phyloP scores from a whole-genome alignment of 129 eudicot genomes.

The Smallanthus sonchifolius region DNA sequence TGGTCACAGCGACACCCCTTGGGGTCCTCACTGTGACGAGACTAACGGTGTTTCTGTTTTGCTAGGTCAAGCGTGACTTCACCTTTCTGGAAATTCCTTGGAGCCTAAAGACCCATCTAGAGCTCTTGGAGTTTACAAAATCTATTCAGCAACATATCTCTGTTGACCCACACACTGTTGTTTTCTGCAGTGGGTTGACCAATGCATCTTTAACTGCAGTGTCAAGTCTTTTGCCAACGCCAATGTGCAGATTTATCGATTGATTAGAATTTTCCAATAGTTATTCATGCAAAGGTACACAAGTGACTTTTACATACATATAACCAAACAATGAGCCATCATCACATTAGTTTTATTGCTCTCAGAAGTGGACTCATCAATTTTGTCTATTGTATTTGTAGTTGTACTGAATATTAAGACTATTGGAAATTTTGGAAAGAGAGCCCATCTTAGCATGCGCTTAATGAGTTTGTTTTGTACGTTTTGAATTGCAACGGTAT shows the following conservation, averaged over 20 bases:
- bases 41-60: too few relatives aligned
- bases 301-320: not conserved
- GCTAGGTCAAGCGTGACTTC: too few relatives aligned
- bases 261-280: constrained; percentile 12
- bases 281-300: constrained; percentile 6
- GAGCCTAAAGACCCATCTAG: too few relatives aligned
- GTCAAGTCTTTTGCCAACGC: constrained; percentile 40
- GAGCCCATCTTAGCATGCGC: not conserved
- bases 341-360: not conserved
- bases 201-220: constrained; percentile 23
- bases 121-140: too few relatives aligned
- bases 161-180: constrained; percentile 51
- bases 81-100: too few relatives aligned
- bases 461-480: not conserved
- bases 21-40: too few relatives aligned
- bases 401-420: not conserved
- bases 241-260: constrained; percentile 39
- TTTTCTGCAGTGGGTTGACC: constrained; percentile 44
- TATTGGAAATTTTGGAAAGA: not conserved
- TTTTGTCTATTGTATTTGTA: not conserved
- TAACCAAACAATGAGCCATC: constrained; percentile 6
- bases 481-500: not conserved
- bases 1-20: too few relatives aligned
- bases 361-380: not conserved
- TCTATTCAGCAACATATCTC: constrained; percentile 45